These are phyloP conservation scores for Dentipellis fragilis DNA, from an alignment of 768 basidiomycete species.

Conservation along the genomic window DNA sequence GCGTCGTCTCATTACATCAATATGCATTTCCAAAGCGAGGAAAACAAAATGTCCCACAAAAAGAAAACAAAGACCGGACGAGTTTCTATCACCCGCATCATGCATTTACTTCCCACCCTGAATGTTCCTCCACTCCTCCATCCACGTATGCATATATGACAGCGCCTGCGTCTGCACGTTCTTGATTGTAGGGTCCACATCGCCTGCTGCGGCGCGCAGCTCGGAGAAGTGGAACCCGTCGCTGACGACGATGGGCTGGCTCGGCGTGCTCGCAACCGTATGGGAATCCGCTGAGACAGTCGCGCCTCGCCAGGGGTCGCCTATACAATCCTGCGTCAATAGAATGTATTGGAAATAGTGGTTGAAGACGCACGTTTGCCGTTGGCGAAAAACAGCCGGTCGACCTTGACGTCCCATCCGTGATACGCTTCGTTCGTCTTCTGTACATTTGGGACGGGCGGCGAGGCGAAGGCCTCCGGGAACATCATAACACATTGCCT, in stretches of 20 bases:
- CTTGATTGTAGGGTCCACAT: neutral
- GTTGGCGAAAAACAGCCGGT: slow-evolving; percentile 17
- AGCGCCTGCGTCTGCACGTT: neutral
- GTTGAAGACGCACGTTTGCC: slow-evolving; percentile 3
- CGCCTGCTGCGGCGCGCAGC: slow-evolving; percentile 2
- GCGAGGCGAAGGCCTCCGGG: slow-evolving; percentile 11
- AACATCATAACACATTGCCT: slow-evolving; percentile 14
- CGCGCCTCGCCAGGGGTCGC: slow-evolving; percentile 17
- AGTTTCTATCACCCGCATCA: too few relatives aligned
- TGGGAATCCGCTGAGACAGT: slow-evolving; percentile 16
- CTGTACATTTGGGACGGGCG: slow-evolving; percentile 7
- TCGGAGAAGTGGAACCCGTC: slow-evolving; percentile 19
- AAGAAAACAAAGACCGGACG: too few relatives aligned
- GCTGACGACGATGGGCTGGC: slow-evolving; percentile 13
- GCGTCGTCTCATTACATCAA: too few relatives aligned
- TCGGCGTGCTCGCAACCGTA: slow-evolving; percentile 5
- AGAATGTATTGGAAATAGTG: too few relatives aligned
- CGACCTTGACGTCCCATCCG: slow-evolving; percentile 16
- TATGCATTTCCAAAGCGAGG: too few relatives aligned
- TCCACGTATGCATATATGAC: neutral
- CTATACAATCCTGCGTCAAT: neutral
- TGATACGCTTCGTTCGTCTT: slow-evolving; percentile 13
- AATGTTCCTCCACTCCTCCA: neutral
- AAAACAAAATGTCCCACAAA: too few relatives aligned
- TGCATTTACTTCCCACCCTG: too few relatives aligned